phyloP scores from a whole-genome alignment of 306 rosid species.

The Medicago arabica region DNA sequence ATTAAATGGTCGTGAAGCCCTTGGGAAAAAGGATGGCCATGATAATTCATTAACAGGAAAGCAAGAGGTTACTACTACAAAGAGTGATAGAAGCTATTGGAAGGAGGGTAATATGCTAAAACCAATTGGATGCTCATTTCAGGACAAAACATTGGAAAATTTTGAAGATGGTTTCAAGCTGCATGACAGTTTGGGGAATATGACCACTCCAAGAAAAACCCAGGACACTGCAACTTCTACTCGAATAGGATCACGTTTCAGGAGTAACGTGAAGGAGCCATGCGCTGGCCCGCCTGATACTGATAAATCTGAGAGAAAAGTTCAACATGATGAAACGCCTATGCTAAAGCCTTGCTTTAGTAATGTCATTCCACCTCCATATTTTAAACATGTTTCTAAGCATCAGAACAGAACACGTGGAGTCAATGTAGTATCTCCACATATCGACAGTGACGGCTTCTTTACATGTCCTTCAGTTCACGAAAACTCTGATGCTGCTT shows the following conservation, averaged over 20 bases:
- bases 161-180: constrained; percentile 47
- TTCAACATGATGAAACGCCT: constrained; percentile 55
- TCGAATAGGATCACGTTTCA: constrained; percentile 40
- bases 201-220: constrained; percentile 43
- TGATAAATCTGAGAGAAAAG: constrained; percentile 37
- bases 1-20: constrained; percentile 48
- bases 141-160: constrained; percentile 50
- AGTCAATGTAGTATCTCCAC: constrained; percentile 48
- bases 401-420: constrained; percentile 48
- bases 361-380: constrained; percentile 79
- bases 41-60: constrained; percentile 45
- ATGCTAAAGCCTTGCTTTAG: constrained; percentile 58
- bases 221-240: constrained; percentile 41
- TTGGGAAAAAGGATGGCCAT: constrained; percentile 49
- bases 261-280: constrained; percentile 48
- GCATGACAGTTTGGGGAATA: constrained; percentile 48
- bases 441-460: constrained; percentile 46
- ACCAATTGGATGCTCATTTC: constrained; percentile 55
- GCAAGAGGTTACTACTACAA: constrained; percentile 48
- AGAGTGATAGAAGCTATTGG: constrained; percentile 52
- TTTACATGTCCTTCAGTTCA: constrained; percentile 48
- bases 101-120: constrained; percentile 51
- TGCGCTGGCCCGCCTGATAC: constrained; percentile 39
- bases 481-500: constrained; percentile 50
- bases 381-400: constrained; percentile 66